Conservation (phyloP, 441 rosid species). For the Cnidoscolus chayamansa region DNA sequence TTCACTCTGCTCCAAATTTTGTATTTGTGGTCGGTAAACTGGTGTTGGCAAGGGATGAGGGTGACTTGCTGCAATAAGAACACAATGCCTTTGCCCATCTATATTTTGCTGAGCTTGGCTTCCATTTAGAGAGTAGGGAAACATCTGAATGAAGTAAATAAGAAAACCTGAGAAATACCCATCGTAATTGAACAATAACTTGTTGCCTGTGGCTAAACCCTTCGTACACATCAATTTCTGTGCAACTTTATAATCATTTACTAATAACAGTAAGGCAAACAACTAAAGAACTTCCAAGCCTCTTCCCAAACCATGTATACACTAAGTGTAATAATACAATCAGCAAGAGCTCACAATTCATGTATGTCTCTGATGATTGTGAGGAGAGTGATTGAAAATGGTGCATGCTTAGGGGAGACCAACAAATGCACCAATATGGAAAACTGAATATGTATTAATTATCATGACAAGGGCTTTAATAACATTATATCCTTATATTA, state of each 20-base stretch:
- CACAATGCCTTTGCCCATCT: conserved; percentile 82
- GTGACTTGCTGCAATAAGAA: conserved; percentile 89
- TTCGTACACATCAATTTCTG: background rate
- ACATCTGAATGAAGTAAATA: conserved; percentile 63
- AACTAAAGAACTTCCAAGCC: background rate
- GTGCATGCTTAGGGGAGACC: background rate
- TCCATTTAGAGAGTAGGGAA: conserved; percentile 50
- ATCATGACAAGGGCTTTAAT: background rate
- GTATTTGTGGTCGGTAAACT: conserved; percentile 74
- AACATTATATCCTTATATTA: background rate
- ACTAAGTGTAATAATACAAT: background rate
- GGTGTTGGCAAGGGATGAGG: conserved; percentile 93
- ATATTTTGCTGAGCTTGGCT: conserved; percentile 60
- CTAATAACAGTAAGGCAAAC: background rate
- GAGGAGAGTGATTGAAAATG: no score
- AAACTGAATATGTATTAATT: no score
- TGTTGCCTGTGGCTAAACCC: background rate
- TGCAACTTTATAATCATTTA: background rate
- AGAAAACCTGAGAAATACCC: conserved; percentile 13
- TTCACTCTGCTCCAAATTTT: conserved; percentile 59
- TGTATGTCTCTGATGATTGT: no score
- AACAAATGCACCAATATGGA: background rate
- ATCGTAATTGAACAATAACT: conserved; percentile 11
- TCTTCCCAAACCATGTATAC: background rate
- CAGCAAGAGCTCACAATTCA: background rate